These are phyloP conservation scores for Ustilago xerochloae DNA, from an alignment of 1,284 basidiomycete species.

Conservation along the genomic window DNA sequence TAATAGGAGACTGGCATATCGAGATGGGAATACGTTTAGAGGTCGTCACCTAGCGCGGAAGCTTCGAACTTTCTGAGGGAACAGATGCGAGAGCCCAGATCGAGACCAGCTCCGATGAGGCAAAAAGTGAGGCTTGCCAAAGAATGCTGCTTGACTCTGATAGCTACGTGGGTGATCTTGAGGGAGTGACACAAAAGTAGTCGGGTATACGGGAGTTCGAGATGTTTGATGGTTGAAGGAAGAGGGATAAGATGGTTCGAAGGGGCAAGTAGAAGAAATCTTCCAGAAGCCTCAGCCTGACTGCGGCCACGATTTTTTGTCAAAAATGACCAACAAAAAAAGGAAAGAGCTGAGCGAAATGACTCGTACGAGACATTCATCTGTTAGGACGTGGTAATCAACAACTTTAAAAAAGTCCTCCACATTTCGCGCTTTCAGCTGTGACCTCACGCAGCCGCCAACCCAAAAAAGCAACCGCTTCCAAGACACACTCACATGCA, in stretches of 20 bases:
- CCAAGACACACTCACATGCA: conserved; percentile 4
- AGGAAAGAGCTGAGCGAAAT: background rate
- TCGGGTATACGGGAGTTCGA: conserved; percentile 46
- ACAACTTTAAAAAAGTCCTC: conserved; percentile 8
- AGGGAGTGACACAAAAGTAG: conserved; percentile 10
- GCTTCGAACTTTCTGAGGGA: background rate
- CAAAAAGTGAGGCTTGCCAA: too few species aligned
- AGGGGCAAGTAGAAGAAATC: conserved; percentile 1
- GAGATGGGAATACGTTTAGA: background rate
- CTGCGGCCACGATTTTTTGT: conserved; percentile 34
- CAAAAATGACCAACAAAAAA: background rate
- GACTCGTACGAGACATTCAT: conserved; percentile 11
- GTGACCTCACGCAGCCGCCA: conserved; percentile 5
- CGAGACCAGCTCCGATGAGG: conserved; percentile 26
- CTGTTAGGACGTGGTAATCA: conserved; percentile 7
- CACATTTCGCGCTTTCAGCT: conserved; percentile 29
- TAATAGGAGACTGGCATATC: conserved; percentile 56
- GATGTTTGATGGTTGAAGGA: background rate
- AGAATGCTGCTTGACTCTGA: background rate
- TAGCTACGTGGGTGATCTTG: conserved; percentile 14
- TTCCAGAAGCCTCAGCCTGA: conserved; percentile 11
- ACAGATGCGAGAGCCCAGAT: background rate
- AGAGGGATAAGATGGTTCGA: background rate
- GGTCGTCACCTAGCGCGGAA: conserved; percentile 36
- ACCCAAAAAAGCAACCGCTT: background rate